These are phyloP conservation scores for Didymella arachidicola DNA, from an alignment of 2,329 filamentous ascomycete species.

Conservation along the genomic window DNA sequence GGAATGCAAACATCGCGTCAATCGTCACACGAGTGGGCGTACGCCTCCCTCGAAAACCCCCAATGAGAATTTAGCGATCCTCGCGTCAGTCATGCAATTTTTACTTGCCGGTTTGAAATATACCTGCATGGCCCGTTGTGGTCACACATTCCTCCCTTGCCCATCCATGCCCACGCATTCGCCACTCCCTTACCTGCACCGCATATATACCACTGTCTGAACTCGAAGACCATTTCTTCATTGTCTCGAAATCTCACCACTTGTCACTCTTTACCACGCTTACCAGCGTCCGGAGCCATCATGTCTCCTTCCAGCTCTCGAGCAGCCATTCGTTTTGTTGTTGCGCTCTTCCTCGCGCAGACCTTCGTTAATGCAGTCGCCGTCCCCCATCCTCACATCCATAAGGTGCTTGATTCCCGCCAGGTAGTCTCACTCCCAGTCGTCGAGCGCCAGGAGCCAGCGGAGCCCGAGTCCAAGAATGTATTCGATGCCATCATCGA, in stretches of 20 bases:
- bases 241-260: slow-evolving; percentile 18
- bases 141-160: slow-evolving; percentile 24
- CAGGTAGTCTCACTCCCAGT: slow-evolving; percentile 15
- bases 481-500: slow-evolving; percentile 19
- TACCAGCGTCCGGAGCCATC: slow-evolving; percentile 19
- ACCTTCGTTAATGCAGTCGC: slow-evolving; percentile 21
- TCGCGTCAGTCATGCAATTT: slow-evolving; percentile 21
- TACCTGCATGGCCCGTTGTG: slow-evolving; percentile 17
- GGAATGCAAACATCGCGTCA: slow-evolving; percentile 22
- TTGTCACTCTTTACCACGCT: slow-evolving; percentile 22
- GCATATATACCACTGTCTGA: slow-evolving; percentile 19
- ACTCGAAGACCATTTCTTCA: neutral
- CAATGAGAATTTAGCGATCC: slow-evolving; percentile 18
- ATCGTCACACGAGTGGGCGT: slow-evolving; percentile 12
- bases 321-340: slow-evolving; percentile 23
- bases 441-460: slow-evolving; percentile 11
- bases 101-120: slow-evolving; percentile 16
- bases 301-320: slow-evolving; percentile 21
- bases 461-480: slow-evolving; percentile 8
- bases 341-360: slow-evolving; percentile 20
- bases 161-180: slow-evolving; percentile 9
- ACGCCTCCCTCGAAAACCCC: slow-evolving; percentile 14
- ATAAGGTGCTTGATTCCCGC: slow-evolving; percentile 13
- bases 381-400: slow-evolving; percentile 18
- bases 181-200: slow-evolving; percentile 23